A percentile compares a stretch with the other conserved stretches of the same genome.
phyloP scores from a whole-genome alignment of 305 asterid species.

The Rubia tinctorum region DNA sequence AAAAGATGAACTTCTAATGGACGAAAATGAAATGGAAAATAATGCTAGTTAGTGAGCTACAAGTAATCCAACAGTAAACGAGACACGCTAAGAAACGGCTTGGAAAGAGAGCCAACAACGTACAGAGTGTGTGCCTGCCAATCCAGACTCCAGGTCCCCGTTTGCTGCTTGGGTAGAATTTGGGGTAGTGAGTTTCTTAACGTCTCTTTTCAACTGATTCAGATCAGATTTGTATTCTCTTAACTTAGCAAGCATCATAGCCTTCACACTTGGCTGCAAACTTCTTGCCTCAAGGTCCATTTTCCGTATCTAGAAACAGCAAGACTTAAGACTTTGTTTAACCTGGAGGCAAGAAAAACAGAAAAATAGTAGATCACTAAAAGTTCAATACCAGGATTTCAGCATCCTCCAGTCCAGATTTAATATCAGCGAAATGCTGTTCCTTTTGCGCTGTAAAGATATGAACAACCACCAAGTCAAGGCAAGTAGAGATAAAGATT shows the following conservation, averaged over 20 bases:
- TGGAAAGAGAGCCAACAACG: constrained; percentile 3
- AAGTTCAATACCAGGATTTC: constrained; percentile 59
- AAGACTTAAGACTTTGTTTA: constrained; percentile 10
- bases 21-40: background rate
- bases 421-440: constrained; percentile 57
- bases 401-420: constrained; percentile 79
- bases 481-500: background rate
- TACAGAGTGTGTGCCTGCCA: constrained; percentile 60
- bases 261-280: constrained; percentile 81
- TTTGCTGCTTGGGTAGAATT: constrained; percentile 45
- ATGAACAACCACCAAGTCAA: background rate
- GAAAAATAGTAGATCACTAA: constrained; percentile 5
- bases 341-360: constrained; percentile 5
- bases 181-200: constrained; percentile 55
- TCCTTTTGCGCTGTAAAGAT: constrained; percentile 56
- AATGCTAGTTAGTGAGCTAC: background rate
- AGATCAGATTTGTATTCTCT: constrained; percentile 94
- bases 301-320: constrained; percentile 60
- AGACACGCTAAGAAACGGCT: background rate
- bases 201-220: constrained; percentile 80
- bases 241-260: constrained; percentile 82
- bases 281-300: constrained; percentile 99
- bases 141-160: constrained; percentile 74
- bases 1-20: background rate
- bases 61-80: background rate